A percentile compares a stretch with the other conserved stretches of the same genome.
Conservation (phyloP, 306 rosid species). For the Quercus aquifolioides region DNA sequence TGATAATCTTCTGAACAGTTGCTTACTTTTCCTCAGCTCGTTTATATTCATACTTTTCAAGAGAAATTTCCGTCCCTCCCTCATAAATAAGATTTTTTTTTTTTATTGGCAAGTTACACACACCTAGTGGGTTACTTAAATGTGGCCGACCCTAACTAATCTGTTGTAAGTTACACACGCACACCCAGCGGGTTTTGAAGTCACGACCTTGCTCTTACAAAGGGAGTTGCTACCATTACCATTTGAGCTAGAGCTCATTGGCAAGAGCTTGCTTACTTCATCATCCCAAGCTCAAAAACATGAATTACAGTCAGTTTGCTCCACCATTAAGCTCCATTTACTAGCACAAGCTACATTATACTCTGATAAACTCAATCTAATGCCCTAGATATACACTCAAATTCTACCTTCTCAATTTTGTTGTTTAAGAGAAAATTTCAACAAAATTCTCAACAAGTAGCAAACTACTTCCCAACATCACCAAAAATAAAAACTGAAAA, state of each 20-base stretch:
- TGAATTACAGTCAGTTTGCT: not conserved
- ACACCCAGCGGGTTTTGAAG: too few relatives aligned
- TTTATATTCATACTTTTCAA: not conserved
- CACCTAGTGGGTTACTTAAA: too few relatives aligned
- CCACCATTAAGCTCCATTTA: not conserved
- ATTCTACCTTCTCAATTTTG: too few relatives aligned
- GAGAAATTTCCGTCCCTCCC: not conserved
- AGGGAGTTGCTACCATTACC: too few relatives aligned
- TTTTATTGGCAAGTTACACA: too few relatives aligned
- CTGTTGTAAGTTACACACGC: too few relatives aligned
- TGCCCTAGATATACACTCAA: too few relatives aligned
- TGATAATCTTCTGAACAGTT: not conserved
- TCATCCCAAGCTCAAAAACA: not conserved
- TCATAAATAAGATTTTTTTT: too few relatives aligned
- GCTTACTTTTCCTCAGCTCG: not conserved
- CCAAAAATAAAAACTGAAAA: conserved; percentile 15
- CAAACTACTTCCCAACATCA: not conserved
- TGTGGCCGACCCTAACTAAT: too few relatives aligned
- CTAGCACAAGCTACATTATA: not conserved
- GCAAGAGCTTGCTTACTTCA: too few relatives aligned
- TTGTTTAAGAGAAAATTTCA: not conserved
- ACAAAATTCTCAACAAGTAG: not conserved
- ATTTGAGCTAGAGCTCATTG: too few relatives aligned
- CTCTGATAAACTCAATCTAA: not conserved
- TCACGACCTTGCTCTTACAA: too few relatives aligned